These are phyloP conservation scores for Sporothrix dimorphospora DNA, from an alignment of 2,329 filamentous ascomycete species.

Conservation along the genomic window DNA sequence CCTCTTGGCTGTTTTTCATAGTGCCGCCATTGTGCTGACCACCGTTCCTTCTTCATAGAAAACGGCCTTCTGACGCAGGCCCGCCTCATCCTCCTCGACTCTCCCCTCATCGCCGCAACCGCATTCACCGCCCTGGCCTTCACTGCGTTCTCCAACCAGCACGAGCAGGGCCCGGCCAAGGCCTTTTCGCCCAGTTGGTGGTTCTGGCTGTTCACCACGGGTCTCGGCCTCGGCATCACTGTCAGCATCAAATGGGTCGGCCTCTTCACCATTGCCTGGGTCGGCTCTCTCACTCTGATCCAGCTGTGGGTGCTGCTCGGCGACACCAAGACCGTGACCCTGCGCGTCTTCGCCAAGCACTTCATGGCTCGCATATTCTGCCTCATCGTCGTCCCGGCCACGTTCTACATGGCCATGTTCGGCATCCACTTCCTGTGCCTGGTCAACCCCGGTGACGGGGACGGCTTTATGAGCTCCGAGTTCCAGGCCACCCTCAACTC, in stretches of 20 bases:
- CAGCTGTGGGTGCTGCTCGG: conserved; percentile 96
- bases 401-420: conserved; percentile 97
- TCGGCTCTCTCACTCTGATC: conserved; percentile 83
- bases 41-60: conserved; percentile 60
- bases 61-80: conserved; percentile 96
- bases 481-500: conserved; percentile 97
- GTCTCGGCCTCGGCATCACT: conserved; percentile 85
- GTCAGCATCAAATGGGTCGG: conserved; percentile 99
- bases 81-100: conserved; percentile 92
- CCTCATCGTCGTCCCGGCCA: conserved; percentile 82
- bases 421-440: conserved; percentile 94
- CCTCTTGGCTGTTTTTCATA: neutral
- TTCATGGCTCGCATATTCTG: conserved; percentile 89
- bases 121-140: conserved; percentile 89
- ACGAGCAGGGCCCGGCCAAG: conserved; percentile 85
- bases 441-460: conserved; percentile 91
- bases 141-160: conserved; percentile 93
- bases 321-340: conserved; percentile 81
- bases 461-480: conserved; percentile 99
- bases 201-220: conserved; percentile 93
- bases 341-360: conserved; percentile 89
- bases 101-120: conserved; percentile 89
- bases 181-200: conserved; percentile 93
- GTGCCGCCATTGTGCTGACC: neutral
- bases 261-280: conserved; percentile 97